Percentiles rank a stretch among this genome's conserved stretches.
phyloP scores from a whole-genome alignment of 345 rosid species.

The Acer yangbiense region DNA sequence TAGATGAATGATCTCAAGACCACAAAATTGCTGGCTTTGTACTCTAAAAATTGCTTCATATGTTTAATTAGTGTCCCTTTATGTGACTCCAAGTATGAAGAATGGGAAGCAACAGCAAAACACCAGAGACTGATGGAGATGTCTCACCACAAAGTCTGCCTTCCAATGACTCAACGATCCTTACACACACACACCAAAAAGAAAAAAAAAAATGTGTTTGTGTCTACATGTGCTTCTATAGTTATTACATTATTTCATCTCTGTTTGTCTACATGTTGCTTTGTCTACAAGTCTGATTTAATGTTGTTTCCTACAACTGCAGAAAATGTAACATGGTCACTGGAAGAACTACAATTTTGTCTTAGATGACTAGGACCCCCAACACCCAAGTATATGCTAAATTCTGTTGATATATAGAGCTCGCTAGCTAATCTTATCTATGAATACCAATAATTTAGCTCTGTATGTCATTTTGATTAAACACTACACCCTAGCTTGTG shows the following conservation, averaged over 20 bases:
- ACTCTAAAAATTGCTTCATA: background rate
- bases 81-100: background rate
- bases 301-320: conserved; percentile 13
- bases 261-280: conserved; percentile 16
- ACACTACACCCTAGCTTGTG: background rate
- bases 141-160: conserved; percentile 10
- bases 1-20: background rate
- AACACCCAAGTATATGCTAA: background rate
- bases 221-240: conserved; percentile 22
- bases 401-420: no score
- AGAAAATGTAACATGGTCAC: background rate
- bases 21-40: background rate
- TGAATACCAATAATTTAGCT: background rate
- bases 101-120: background rate
- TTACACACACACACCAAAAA: background rate
- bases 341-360: background rate
- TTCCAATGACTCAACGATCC: conserved; percentile 9
- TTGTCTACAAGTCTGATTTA: conserved; percentile 11
- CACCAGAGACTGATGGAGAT: conserved; percentile 12
- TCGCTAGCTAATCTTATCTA: background rate
- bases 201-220: background rate
- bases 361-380: background rate
- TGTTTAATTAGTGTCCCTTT: background rate
- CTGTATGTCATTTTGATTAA: no score
- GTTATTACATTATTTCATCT: background rate